Conservation (phyloP, 2,329 filamentous ascomycete species). For the Cytospora chrysosperma region DNA sequence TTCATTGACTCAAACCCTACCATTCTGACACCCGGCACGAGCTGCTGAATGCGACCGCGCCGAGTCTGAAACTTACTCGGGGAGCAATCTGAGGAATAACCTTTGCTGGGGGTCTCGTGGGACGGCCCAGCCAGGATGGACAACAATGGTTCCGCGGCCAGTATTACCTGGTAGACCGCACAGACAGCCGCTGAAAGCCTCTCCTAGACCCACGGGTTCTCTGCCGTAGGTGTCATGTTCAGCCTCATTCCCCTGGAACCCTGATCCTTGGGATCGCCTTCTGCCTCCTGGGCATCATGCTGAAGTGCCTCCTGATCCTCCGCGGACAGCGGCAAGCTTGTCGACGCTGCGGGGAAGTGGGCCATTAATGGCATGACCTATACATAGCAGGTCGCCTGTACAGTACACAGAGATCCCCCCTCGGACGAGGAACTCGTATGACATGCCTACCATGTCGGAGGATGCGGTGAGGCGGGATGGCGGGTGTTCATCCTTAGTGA, state of each 20-base stretch:
- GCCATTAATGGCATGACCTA: background rate
- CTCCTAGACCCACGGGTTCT: background rate
- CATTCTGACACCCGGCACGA: too few species aligned
- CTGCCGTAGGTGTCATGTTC: background rate
- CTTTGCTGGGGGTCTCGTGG: constrained; percentile 8
- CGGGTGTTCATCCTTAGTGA: background rate
- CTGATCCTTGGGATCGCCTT: background rate
- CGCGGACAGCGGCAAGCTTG: background rate
- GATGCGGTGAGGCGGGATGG: background rate
- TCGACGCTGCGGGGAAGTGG: background rate
- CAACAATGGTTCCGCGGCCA: background rate
- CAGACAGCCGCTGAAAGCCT: background rate
- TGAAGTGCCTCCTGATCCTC: background rate
- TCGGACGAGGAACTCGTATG: background rate
- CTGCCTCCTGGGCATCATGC: background rate
- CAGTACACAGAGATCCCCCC: background rate
- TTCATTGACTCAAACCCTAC: too few species aligned
- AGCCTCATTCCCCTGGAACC: background rate
- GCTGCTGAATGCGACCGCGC: background rate
- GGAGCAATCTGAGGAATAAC: constrained; percentile 5
- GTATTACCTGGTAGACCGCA: background rate
- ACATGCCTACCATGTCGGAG: background rate
- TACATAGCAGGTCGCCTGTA: background rate
- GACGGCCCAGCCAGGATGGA: constrained; percentile 5
- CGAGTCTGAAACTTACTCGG: constrained; percentile 9